These are phyloP conservation scores for Fusarium succisae DNA, from an alignment of 2,329 filamentous ascomycete species.

Conservation along the genomic window DNA sequence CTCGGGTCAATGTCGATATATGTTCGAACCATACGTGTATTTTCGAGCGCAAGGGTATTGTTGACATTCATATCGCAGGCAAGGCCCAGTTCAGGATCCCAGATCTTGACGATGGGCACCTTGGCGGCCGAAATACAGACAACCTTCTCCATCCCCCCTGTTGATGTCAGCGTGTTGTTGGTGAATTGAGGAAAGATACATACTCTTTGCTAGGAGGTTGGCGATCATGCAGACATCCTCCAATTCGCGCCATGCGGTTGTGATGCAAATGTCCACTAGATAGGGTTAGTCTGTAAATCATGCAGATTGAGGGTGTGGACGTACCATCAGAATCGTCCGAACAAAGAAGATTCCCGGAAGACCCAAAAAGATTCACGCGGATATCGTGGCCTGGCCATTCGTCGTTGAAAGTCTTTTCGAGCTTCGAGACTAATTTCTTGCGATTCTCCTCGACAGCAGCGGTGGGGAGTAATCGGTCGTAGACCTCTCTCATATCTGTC, in stretches of 20 bases:
- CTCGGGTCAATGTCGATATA: constrained; percentile 94
- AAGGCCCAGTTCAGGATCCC: constrained; percentile 90
- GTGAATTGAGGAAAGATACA: constrained; percentile 47
- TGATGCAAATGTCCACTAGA: constrained; percentile 96
- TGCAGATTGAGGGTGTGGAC: constrained; percentile 45
- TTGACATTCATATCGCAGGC: constrained; percentile 99
- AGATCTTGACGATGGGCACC: constrained; percentile 98
- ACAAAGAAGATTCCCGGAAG: constrained; percentile 92
- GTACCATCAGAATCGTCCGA: constrained; percentile 95
- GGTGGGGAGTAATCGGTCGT: constrained; percentile 84
- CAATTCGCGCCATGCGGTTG: constrained; percentile 85
- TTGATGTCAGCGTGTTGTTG: constrained; percentile 45
- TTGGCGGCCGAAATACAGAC: constrained; percentile 95
- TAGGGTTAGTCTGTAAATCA: constrained; percentile 16
- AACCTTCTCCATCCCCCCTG: constrained; percentile 96
- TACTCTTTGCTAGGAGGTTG: constrained; percentile 85
- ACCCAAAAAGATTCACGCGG: constrained; percentile 94
- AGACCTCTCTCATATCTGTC: constrained; percentile 85
- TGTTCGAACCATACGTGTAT: constrained; percentile 96
- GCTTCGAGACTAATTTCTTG: constrained; percentile 80
- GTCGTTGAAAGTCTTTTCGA: constrained; percentile 87
- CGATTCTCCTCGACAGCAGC: constrained; percentile 80
- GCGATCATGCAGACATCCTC: constrained; percentile 93
- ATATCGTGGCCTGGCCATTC: constrained; percentile 94
- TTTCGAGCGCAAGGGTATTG: constrained; percentile 92